Evolutionary conservation across 164 flowering plant genomes (phyloP).

Genomic region (Vitis cinerea): DNA sequence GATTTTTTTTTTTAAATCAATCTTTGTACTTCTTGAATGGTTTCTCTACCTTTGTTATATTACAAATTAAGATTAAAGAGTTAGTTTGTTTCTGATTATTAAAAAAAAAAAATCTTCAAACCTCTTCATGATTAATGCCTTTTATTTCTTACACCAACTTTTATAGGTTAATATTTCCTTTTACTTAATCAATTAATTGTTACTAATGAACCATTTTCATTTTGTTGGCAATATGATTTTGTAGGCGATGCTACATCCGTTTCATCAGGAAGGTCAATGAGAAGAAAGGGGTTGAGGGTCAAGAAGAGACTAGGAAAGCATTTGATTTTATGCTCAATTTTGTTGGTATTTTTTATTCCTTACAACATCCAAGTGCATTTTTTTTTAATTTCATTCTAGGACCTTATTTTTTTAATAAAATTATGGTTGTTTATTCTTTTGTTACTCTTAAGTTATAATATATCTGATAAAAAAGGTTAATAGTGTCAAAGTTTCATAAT

Average conservation of each 20-base stretch:
- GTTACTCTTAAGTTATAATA: too few species aligned
- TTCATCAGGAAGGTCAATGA: conserved; percentile 87
- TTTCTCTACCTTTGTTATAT: too few species aligned
- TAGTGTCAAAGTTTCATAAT: too few species aligned
- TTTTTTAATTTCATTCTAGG: neutral
- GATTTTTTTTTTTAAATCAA: too few species aligned
- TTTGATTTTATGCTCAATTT: conserved; percentile 90
- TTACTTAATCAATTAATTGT: neutral
- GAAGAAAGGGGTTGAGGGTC: conserved; percentile 83
- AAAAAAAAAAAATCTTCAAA: too few species aligned
- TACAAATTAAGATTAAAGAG: too few species aligned
- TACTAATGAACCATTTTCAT: neutral
- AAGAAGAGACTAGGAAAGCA: conserved; percentile 93
- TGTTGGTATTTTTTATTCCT: conserved; percentile 56
- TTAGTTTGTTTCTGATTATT: too few species aligned
- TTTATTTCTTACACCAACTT: neutral
- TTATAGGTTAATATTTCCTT: neutral
- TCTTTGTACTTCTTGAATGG: too few species aligned
- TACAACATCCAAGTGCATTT: neutral
- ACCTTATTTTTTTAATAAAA: too few species aligned
- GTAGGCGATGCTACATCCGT: conserved; percentile 93
- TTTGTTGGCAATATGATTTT: conserved; percentile 19
- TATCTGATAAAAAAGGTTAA: too few species aligned
- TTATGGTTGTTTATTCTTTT: too few species aligned
- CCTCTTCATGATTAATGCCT: neutral